Evolutionary conservation across 768 basidiomycete species (phyloP).

Genomic region (Sarcodon sp.): DNA sequence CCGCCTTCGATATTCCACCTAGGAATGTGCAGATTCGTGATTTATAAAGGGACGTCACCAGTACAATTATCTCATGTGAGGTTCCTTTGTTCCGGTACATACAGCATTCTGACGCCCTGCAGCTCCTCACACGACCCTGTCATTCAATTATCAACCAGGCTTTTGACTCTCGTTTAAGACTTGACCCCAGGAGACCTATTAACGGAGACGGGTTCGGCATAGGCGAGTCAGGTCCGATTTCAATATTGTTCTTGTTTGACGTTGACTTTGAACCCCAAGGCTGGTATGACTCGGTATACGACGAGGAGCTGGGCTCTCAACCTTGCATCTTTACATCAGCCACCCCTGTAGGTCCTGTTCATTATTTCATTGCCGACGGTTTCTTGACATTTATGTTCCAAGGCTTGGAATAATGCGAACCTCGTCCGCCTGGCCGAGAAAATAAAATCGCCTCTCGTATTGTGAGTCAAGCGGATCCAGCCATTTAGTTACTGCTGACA

Average conservation of each 20-base stretch:
- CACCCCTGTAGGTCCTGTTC: conserved; percentile 53
- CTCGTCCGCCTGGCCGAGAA: conserved; percentile 91
- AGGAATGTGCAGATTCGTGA: conserved; percentile 79
- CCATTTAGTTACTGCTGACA: not conserved
- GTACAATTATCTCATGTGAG: conserved; percentile 81
- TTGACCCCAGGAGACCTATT: conserved; percentile 75
- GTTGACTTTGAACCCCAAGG: conserved; percentile 28
- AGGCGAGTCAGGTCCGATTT: conserved; percentile 30
- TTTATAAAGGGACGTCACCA: conserved; percentile 91
- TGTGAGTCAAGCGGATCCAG: conserved; percentile 34
- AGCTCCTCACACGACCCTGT: conserved; percentile 82
- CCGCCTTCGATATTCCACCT: conserved; percentile 2
- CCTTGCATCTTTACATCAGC: conserved; percentile 96
- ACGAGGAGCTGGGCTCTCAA: conserved; percentile 72
- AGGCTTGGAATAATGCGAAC: conserved; percentile 98
- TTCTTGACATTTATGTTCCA: not conserved
- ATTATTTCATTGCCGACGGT: not conserved
- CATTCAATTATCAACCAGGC: conserved; percentile 98
- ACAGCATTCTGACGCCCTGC: not conserved
- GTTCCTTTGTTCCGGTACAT: conserved; percentile 3
- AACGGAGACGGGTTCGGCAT: conserved; percentile 97
- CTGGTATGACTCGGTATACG: conserved; percentile 86
- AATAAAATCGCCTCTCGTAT: conserved; percentile 91
- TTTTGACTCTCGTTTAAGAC: conserved; percentile 82
- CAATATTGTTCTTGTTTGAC: not conserved